Base-by-base conservation (phyloP, 2,329 filamentous ascomycete genomes). In the Colletotrichum navitas region DNA sequence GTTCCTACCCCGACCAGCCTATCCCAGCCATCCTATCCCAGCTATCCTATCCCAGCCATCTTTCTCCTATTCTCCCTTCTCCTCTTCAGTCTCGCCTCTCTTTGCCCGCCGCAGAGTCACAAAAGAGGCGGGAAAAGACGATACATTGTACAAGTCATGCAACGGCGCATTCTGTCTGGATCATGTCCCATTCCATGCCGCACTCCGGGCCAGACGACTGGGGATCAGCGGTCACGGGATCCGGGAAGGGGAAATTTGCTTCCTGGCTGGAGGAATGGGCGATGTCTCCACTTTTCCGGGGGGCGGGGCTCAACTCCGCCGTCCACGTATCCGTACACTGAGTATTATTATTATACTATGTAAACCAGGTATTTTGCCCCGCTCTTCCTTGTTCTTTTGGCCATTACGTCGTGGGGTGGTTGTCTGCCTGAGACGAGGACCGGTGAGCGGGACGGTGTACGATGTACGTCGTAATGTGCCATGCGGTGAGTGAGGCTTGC, bases 241-340 rank as follows among this genome's bases (percentile, higher is more conserved):
- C 56, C 59, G 64, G 63, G 34, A 71, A 63, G 58, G 41, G 18
- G 68, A 63, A 71, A 68, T 71, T 71, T 71, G 64, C 56, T 67
- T 63, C 58, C 51, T 34, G 61, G 43, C 16, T 51, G 58, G 24
- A 71, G 68, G 68, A 71, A 71, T 68, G 68, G 16, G 41, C 16
- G 39, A 34, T 54, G 58, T 45, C 58, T 63, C 68, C 68, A 64
- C 68, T 68, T 71, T 71, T 71, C 63, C 62, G 7, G 34, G 34
- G 63, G 67, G 34, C 4, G 63, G 67, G 63, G 55, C 55, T 58
- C 32, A 67, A 55, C 39, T 41, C 39, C 39, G 12, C 14, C 39
- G 39, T 41, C 39, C 12, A 41, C 39, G 39, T 16, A 41, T 41
- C 12, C 12, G 39, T 41, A 41, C 14, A 16, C 12, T 41, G 39